These are phyloP conservation scores for Lenwebbia sp. DNA, from an alignment of 345 rosid genomes.

Conservation along the genomic window DNA sequence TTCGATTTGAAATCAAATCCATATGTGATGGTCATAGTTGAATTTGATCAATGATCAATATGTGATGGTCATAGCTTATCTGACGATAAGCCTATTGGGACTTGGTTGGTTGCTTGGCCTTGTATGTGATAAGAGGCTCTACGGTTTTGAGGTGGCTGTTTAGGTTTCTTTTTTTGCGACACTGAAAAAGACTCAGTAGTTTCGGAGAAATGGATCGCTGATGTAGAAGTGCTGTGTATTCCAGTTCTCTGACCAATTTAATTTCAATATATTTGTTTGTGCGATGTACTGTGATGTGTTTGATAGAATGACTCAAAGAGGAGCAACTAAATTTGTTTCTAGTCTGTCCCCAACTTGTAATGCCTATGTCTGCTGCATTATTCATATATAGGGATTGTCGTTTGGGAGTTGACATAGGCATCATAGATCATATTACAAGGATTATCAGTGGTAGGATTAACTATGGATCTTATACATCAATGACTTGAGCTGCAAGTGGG, in stretches of 20 bases:
- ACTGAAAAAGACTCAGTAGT: not conserved
- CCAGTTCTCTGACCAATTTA: not conserved
- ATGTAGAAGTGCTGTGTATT: not conserved
- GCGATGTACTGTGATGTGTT: not conserved
- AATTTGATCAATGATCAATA: no score
- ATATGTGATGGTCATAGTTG: no score
- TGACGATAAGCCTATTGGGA: slow-evolving; percentile 69
- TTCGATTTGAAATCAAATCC: not conserved
- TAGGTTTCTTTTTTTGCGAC: not conserved
- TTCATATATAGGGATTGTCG: no score
- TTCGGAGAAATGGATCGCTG: not conserved
- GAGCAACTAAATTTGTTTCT: not conserved
- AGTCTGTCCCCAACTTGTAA: no score
- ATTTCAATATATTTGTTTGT: not conserved
- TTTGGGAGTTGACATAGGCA: no score
- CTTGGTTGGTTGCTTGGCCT: slow-evolving; percentile 95
- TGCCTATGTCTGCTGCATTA: not conserved
- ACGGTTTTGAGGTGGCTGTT: not conserved
- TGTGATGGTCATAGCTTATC: no score
- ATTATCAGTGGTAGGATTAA: no score
- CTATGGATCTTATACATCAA: no score
- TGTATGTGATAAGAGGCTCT: slow-evolving; percentile 65
- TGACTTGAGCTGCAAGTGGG: no score
- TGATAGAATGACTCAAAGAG: not conserved
- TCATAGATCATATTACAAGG: no score